Conservation (phyloP, 305 asterid genomes). For the Salvia sclarea region DNA sequence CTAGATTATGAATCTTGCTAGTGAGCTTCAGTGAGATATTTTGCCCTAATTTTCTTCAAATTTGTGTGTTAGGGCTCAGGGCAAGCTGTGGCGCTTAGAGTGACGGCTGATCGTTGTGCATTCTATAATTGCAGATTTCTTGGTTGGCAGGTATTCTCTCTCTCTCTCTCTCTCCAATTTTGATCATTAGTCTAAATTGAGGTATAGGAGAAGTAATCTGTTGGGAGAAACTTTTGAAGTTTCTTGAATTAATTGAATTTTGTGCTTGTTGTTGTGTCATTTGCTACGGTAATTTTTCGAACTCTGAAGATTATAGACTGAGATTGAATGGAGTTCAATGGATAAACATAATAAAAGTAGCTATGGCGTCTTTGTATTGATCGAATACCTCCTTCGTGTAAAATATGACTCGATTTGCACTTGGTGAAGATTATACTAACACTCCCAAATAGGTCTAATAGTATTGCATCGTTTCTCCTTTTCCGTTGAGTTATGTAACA, state of each 20-base stretch:
- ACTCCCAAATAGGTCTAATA: not conserved
- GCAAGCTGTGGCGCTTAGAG: constrained; percentile 94
- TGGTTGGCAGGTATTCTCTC: constrained; percentile 79
- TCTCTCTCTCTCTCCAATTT: not conserved
- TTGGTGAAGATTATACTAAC: not conserved
- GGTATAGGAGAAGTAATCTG: not conserved
- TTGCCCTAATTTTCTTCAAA: constrained; percentile 13
- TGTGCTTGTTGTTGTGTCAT: not conserved
- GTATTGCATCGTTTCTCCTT: not conserved
- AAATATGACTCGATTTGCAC: not conserved
- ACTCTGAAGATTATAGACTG: not conserved
- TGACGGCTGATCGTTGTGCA: constrained; percentile 90
- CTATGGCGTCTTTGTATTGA: not conserved
- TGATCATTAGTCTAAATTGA: not conserved
- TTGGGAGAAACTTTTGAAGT: not conserved
- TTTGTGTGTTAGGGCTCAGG: constrained; percentile 68
- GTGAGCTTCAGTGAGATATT: not conserved
- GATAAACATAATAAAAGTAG: not conserved
- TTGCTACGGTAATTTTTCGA: not conserved
- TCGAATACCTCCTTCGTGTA: not conserved
- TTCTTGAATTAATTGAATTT: constrained; percentile 6
- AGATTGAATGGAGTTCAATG: not conserved
- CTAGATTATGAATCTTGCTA: not conserved
- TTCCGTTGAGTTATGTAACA: not conserved
- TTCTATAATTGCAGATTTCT: constrained; percentile 93